Conservation (phyloP, 768 basidiomycete species). For the Inosperma sp. region DNA sequence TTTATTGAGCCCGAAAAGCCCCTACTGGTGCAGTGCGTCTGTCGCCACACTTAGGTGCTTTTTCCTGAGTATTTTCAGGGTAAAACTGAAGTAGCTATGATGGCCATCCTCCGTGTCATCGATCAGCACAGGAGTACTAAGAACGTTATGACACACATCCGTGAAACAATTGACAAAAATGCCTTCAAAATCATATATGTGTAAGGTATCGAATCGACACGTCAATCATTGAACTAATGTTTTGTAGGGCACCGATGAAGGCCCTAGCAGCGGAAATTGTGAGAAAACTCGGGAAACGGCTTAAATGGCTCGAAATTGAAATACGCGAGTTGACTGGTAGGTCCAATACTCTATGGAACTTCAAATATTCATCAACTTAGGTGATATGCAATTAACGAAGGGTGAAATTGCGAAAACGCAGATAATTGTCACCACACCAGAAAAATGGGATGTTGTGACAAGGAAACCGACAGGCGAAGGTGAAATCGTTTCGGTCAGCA, state of each 20-base stretch:
- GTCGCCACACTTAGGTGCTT: background rate
- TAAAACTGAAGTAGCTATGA: slow-evolving; percentile 98
- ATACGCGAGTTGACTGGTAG: slow-evolving; percentile 89
- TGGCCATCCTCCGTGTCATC: slow-evolving; percentile 86
- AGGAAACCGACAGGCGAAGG: slow-evolving; percentile 96
- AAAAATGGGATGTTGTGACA: slow-evolving; percentile 99
- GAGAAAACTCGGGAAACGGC: slow-evolving; percentile 83
- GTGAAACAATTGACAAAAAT: slow-evolving; percentile 55
- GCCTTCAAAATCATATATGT: slow-evolving; percentile 97
- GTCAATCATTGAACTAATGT: background rate
- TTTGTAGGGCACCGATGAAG: slow-evolving; percentile 90
- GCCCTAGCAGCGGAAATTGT: slow-evolving; percentile 94
- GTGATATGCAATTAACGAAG: slow-evolving; percentile 97
- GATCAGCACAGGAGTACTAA: slow-evolving; percentile 52
- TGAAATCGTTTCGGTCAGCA: slow-evolving; percentile 82
- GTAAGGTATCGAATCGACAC: slow-evolving; percentile 35
- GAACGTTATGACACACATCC: slow-evolving; percentile 30
- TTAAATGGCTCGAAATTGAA: slow-evolving; percentile 81
- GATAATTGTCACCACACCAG: slow-evolving; percentile 97
- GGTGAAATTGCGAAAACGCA: slow-evolving; percentile 93
- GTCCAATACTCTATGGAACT: background rate
- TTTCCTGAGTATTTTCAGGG: slow-evolving; percentile 49
- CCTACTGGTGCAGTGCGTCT: slow-evolving; percentile 93
- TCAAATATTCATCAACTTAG: slow-evolving; percentile 22
- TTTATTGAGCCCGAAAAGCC: slow-evolving; percentile 42